Conservation (phyloP, 2,329 filamentous ascomycete genomes). For the Paecilomyces niveus region DNA sequence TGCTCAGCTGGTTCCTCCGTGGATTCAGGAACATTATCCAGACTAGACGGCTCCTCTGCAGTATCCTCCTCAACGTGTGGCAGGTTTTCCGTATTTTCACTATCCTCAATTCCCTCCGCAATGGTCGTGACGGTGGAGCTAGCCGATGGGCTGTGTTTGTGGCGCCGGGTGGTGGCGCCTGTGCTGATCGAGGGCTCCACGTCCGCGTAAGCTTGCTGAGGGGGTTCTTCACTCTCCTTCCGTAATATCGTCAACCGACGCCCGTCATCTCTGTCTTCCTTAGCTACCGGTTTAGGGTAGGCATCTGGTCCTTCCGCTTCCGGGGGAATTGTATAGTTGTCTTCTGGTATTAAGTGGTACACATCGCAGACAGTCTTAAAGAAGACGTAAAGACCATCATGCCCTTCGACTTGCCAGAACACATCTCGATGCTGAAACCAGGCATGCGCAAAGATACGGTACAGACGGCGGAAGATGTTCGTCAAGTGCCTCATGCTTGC, state of each 20-base stretch:
- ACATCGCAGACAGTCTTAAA: constrained; percentile 96
- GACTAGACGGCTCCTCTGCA: background rate
- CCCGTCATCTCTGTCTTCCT: constrained; percentile 17
- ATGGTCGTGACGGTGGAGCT: constrained; percentile 75
- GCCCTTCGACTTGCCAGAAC: constrained; percentile 87
- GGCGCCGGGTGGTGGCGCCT: constrained; percentile 69
- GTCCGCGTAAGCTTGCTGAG: constrained; percentile 10
- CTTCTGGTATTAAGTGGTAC: constrained; percentile 80
- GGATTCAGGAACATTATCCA: background rate
- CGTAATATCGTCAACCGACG: constrained; percentile 30
- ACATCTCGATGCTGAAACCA: constrained; percentile 97
- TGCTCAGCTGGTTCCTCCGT: background rate
- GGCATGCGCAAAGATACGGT: constrained; percentile 95
- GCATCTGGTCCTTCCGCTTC: constrained; percentile 81
- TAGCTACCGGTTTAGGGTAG: constrained; percentile 10
- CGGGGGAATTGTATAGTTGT: constrained; percentile 91
- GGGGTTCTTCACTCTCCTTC: constrained; percentile 20
- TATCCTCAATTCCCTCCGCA: constrained; percentile 74
- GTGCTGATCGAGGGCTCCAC: constrained; percentile 43
- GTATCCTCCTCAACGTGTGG: background rate
- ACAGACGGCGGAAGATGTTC: constrained; percentile 89
- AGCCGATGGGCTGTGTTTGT: constrained; percentile 74
- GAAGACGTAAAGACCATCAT: constrained; percentile 88
- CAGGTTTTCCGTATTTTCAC: constrained; percentile 25
- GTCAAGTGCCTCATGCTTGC: constrained; percentile 62